These are phyloP conservation scores for Colletotrichum phormii DNA, from an alignment of 2,329 filamentous ascomycete species.

Conservation along the genomic window DNA sequence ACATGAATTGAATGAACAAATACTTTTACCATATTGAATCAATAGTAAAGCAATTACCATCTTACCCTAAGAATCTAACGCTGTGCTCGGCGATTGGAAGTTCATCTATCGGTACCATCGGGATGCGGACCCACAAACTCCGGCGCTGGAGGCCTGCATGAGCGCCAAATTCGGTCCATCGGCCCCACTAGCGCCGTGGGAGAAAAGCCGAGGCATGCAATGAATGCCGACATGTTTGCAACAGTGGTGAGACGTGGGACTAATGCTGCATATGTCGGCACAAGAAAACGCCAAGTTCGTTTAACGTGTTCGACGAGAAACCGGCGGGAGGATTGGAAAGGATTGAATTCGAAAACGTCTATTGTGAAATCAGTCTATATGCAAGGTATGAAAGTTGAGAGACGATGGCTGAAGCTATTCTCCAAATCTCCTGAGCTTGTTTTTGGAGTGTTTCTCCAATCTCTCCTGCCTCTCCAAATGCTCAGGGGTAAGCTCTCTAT, in stretches of 20 bases:
- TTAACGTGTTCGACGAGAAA: background rate
- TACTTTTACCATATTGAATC: background rate
- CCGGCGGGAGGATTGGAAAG: background rate
- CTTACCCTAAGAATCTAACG: background rate
- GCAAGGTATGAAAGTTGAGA: background rate
- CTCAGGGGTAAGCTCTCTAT: background rate
- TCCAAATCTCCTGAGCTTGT: background rate
- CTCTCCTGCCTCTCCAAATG: no score
- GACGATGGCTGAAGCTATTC: background rate
- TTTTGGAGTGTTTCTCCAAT: no score
- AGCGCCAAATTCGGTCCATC: background rate
- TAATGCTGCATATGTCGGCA: background rate
- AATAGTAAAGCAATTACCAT: background rate
- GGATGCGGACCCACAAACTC: background rate
- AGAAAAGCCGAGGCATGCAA: background rate
- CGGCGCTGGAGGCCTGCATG: background rate
- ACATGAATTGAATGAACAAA: constrained; percentile 29
- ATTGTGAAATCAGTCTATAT: background rate
- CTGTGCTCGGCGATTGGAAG: no score
- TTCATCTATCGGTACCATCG: background rate
- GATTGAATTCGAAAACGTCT: background rate
- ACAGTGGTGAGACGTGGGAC: constrained; percentile 19
- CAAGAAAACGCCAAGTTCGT: background rate
- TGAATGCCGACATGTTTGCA: background rate
- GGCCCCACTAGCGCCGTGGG: constrained; percentile 17